phyloP scores from a whole-genome alignment of 768 basidiomycete species.

The Sporobolomyces phaffii region DNA sequence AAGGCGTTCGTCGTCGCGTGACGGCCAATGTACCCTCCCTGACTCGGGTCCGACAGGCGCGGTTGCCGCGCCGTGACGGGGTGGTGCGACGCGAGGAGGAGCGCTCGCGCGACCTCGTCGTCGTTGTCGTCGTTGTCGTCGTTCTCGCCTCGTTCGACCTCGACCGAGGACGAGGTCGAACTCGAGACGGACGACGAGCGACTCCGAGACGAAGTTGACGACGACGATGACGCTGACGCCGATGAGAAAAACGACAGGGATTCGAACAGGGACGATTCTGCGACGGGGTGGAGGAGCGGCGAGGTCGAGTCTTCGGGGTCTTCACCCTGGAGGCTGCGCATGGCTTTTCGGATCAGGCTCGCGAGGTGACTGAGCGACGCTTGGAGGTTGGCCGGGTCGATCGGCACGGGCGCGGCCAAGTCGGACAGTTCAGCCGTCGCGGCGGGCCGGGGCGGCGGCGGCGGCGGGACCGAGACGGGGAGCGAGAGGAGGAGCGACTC shows the following conservation, averaged over 20 bases:
- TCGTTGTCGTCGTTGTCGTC: background rate
- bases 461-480: constrained; percentile 3
- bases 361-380: constrained; percentile 40
- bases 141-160: background rate
- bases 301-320: constrained; percentile 35
- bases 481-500: constrained; percentile 60
- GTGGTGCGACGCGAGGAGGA: constrained; percentile 28
- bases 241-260: no score
- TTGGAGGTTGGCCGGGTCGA: constrained; percentile 23
- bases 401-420: background rate
- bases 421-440: constrained; percentile 1
- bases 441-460: constrained; percentile 6
- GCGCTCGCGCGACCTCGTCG: background rate
- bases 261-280: no score
- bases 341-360: constrained; percentile 40
- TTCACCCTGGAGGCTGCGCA: constrained; percentile 41
- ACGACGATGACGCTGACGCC: no score
- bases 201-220: no score
- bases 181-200: background rate
- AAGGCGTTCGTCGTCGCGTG: constrained; percentile 5
- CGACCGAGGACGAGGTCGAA: background rate
- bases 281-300: no score
- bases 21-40: constrained; percentile 28
- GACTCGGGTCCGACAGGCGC: constrained; percentile 2
- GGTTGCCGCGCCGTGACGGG: constrained; percentile 12